A percentile compares a stretch with the other conserved stretches of the same genome.
These are phyloP conservation scores for Kwoniella botswanensis DNA, from an alignment of 768 basidiomycete genomes.

Conservation along the genomic window DNA sequence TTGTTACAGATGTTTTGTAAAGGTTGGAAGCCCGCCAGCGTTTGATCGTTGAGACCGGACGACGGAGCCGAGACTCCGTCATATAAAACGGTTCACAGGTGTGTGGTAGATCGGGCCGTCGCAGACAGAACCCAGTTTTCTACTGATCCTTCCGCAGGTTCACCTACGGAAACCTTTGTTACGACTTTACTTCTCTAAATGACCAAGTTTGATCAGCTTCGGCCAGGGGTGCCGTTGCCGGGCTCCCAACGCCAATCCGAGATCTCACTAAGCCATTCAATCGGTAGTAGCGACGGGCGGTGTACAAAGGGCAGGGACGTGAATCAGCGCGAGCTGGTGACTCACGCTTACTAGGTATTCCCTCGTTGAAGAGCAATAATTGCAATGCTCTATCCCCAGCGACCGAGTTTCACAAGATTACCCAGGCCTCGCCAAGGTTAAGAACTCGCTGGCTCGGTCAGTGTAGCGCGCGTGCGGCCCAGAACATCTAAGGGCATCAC, in stretches of 20 bases:
- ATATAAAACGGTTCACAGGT: slow-evolving; percentile 61
- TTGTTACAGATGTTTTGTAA: slow-evolving; percentile 35
- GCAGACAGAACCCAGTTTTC: slow-evolving; percentile 61
- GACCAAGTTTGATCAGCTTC: slow-evolving; percentile 75
- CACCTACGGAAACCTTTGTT: slow-evolving; percentile 82
- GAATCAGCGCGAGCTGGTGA: slow-evolving; percentile 88
- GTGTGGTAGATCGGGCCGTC: slow-evolving; percentile 62
- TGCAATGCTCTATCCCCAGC: slow-evolving; percentile 88
- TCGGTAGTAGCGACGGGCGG: slow-evolving; percentile 89
- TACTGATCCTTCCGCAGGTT: slow-evolving; percentile 78
- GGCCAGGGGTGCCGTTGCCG: slow-evolving; percentile 63
- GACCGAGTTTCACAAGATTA: slow-evolving; percentile 80
- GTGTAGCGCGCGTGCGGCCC: slow-evolving; percentile 86
- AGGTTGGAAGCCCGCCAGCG: slow-evolving; percentile 10
- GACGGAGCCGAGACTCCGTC: too few relatives aligned
- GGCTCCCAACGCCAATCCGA: slow-evolving; percentile 72
- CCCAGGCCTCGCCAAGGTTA: slow-evolving; percentile 76
- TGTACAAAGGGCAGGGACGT: slow-evolving; percentile 90
- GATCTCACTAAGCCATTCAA: slow-evolving; percentile 89
- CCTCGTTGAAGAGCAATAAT: slow-evolving; percentile 88
- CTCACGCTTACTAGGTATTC: slow-evolving; percentile 86
- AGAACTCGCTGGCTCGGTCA: slow-evolving; percentile 84
- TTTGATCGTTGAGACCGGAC: background rate
- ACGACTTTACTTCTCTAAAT: slow-evolving; percentile 77
- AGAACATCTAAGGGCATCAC: slow-evolving; percentile 90